Conservation (phyloP, 179 eudicot species). For the Camellia oleifera region DNA sequence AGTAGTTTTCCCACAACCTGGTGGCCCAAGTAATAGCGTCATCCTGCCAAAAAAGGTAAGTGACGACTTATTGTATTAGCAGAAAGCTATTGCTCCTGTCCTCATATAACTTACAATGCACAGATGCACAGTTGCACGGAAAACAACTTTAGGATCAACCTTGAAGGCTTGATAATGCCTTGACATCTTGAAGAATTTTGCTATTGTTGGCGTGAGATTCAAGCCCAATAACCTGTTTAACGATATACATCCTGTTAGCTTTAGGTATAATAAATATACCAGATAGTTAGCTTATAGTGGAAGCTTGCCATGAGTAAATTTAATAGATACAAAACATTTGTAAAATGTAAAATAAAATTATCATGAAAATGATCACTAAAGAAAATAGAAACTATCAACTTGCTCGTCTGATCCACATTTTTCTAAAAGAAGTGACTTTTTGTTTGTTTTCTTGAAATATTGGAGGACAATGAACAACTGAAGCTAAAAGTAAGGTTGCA, state of each 20-base stretch:
- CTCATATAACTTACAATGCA: not conserved
- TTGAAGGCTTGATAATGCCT: conserved; percentile 29
- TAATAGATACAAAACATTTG: not conserved
- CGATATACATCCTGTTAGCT: not conserved
- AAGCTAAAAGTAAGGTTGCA: not conserved
- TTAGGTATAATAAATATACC: not conserved
- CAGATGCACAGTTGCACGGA: not conserved
- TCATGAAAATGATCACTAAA: not conserved
- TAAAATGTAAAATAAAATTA: not conserved
- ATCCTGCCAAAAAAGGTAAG: conserved; percentile 17
- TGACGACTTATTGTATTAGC: not conserved
- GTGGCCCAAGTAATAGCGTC: conserved; percentile 32
- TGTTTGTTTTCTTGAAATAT: not conserved
- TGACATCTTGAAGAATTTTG: conserved; percentile 20
- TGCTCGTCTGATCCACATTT: not conserved
- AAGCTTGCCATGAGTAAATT: not conserved
- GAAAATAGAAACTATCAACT: not conserved
- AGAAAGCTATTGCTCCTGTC: not conserved
- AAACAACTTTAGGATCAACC: conserved; percentile 9
- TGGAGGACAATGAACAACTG: not conserved
- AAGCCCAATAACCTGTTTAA: conserved; percentile 12
- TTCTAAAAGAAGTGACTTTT: not conserved
- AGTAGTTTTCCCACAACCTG: conserved; percentile 32
- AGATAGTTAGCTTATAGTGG: not conserved
- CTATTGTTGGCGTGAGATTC: conserved; percentile 11